A percentile compares a stretch with the other conserved stretches of the same genome.
Conservation (phyloP, 441 rosid species). For the Euphorbia celastroides region DNA sequence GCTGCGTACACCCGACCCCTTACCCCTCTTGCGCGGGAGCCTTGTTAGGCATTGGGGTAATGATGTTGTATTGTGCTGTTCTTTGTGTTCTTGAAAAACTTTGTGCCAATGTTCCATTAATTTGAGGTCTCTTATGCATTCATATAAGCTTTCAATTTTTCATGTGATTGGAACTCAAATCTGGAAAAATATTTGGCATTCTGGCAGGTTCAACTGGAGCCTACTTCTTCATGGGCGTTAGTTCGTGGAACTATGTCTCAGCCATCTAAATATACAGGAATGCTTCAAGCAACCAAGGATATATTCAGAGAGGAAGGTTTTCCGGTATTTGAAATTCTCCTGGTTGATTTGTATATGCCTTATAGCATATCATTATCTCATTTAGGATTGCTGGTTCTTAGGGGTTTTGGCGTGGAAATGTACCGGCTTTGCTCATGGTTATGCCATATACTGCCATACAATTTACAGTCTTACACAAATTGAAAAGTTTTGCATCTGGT, state of each 20-base stretch:
- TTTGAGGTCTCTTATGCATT: no score
- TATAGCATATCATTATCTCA: conserved; percentile 2
- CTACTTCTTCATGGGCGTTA: no score
- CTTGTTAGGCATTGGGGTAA: no score
- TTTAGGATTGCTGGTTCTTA: conserved; percentile 28
- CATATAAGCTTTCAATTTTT: background rate
- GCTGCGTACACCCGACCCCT: no score
- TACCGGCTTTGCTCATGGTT: conserved; percentile 96
- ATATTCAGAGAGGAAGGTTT: no score
- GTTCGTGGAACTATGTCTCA: conserved; percentile 35
- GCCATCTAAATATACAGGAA: conserved; percentile 81
- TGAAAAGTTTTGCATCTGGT: conserved; percentile 79
- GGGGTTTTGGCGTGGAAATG: conserved; percentile 99
- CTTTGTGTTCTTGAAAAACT: background rate
- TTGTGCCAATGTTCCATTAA: background rate
- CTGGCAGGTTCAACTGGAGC: conserved; percentile 87
- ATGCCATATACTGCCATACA: conserved; percentile 91
- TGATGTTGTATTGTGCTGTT: no score
- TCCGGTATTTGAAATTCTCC: conserved; percentile 40
- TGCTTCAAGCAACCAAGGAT: no score
- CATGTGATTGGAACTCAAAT: background rate
- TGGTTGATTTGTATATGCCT: background rate
- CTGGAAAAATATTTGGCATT: background rate
- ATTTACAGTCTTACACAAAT: no score
- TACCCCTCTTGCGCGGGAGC: no score